These are phyloP conservation scores for Stenogyne calaminthoides DNA, from an alignment of 305 asterid species.

Conservation along the genomic window DNA sequence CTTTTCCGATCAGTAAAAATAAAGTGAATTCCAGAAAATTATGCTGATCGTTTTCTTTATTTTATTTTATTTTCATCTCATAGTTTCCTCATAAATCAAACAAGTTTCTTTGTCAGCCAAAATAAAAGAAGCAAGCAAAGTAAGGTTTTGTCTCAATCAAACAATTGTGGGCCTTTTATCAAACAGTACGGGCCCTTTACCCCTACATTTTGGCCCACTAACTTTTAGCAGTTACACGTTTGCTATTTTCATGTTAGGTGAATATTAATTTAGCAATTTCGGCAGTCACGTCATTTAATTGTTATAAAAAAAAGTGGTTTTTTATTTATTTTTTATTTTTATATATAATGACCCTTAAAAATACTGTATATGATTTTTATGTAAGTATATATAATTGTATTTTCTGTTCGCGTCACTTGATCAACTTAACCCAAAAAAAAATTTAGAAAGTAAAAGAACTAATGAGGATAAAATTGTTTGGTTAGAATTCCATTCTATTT, in stretches of 20 bases:
- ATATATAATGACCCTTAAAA: background rate
- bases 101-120: background rate
- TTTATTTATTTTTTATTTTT: too few relatives aligned
- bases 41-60: background rate
- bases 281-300: too few relatives aligned
- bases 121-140: background rate
- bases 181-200: background rate
- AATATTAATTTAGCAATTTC: too few relatives aligned
- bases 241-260: too few relatives aligned
- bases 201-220: background rate
- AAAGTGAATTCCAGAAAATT: background rate
- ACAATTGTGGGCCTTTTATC: background rate
- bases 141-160: background rate
- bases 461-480: too few relatives aligned
- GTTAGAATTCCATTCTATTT: too few relatives aligned
- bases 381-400: too few relatives aligned
- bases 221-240: background rate
- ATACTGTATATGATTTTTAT: background rate
- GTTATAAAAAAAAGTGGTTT: too few relatives aligned
- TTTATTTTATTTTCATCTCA: background rate
- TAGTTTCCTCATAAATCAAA: background rate
- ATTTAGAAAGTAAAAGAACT: background rate
- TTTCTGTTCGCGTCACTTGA: background rate
- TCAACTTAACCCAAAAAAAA: background rate
- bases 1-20: background rate